These are phyloP conservation scores for Eimeria tenella DNA, from an alignment of 169 alveolate genomes.

Conservation along the genomic window DNA sequence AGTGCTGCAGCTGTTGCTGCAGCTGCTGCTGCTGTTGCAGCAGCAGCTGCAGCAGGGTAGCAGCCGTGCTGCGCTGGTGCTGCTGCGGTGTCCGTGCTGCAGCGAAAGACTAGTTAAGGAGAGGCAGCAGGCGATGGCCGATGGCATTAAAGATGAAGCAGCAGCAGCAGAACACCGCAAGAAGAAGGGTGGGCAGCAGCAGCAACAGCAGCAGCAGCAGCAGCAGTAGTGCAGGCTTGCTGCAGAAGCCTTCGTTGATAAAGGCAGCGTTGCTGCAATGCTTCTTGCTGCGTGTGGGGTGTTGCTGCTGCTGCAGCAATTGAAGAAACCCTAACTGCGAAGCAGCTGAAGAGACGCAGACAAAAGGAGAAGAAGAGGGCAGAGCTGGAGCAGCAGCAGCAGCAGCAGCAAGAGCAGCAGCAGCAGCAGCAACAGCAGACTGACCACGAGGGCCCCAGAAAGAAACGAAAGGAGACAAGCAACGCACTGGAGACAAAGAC, in stretches of 20 bases:
- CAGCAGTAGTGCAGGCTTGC: neutral
- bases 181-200: conserved; percentile 1
- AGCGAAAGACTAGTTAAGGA: neutral
- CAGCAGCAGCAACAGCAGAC: conserved; percentile 18
- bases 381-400: conserved; percentile 5
- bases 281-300: neutral
- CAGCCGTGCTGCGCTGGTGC: neutral
- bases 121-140: neutral
- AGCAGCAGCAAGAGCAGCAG: neutral
- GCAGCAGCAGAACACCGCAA: conserved; percentile 42
- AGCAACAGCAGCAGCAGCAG: conserved; percentile 1
- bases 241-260: neutral
- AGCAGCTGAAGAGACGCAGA: conserved; percentile 7
- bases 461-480: neutral
- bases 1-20: neutral
- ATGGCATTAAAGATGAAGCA: conserved; percentile 13
- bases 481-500: neutral
- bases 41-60: neutral
- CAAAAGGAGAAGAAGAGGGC: conserved; percentile 22
- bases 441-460: neutral
- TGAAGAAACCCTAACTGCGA: neutral
- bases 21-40: neutral
- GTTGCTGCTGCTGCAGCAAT: conserved; percentile 25
- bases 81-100: conserved; percentile 17
- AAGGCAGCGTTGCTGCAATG: neutral